phyloP scores from a whole-genome alignment of 805 yeast species.

The Metschnikowia cubensis region DNA sequence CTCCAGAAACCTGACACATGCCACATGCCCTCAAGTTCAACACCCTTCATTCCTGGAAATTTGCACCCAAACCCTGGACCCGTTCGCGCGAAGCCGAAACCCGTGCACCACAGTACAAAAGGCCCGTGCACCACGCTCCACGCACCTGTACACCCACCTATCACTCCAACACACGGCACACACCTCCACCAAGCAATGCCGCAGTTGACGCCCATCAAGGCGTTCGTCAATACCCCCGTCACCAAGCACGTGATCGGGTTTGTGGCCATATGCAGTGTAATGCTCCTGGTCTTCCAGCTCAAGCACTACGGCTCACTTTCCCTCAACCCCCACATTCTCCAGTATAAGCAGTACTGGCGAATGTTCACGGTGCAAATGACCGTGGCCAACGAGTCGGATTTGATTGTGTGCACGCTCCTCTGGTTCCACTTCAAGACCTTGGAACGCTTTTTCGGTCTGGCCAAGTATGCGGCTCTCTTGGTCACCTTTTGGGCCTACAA shows the following conservation, averaged over 20 bases:
- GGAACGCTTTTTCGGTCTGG: slow-evolving; percentile 56
- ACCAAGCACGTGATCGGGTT: slow-evolving; percentile 19
- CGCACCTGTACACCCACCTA: background rate
- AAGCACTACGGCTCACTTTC: slow-evolving; percentile 43
- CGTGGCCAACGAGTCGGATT: slow-evolving; percentile 60
- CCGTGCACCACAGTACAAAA: too few species aligned
- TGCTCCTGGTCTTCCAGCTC: slow-evolving; percentile 40
- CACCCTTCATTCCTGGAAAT: too few species aligned
- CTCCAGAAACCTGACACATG: too few species aligned
- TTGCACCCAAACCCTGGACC: too few species aligned
- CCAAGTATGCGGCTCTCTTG: slow-evolving; percentile 48
- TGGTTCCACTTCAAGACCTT: slow-evolving; percentile 51
- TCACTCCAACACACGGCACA: background rate
- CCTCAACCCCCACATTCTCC: slow-evolving; percentile 50
- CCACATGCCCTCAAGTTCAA: too few species aligned
- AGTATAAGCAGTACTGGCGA: slow-evolving; percentile 59
- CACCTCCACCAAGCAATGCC: slow-evolving; percentile 21
- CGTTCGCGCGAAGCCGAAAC: too few species aligned
- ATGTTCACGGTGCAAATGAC: slow-evolving; percentile 45
- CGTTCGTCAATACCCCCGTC: slow-evolving; percentile 43
- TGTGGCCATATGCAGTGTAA: slow-evolving; percentile 35
- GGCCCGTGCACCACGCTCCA: background rate
- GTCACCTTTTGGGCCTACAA: slow-evolving; percentile 47
- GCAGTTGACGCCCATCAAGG: slow-evolving; percentile 40
- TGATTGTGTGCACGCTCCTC: slow-evolving; percentile 40